These are phyloP conservation scores for Otatea glauca DNA, from an alignment of 176 grass and related monocot genomes.

Conservation along the genomic window DNA sequence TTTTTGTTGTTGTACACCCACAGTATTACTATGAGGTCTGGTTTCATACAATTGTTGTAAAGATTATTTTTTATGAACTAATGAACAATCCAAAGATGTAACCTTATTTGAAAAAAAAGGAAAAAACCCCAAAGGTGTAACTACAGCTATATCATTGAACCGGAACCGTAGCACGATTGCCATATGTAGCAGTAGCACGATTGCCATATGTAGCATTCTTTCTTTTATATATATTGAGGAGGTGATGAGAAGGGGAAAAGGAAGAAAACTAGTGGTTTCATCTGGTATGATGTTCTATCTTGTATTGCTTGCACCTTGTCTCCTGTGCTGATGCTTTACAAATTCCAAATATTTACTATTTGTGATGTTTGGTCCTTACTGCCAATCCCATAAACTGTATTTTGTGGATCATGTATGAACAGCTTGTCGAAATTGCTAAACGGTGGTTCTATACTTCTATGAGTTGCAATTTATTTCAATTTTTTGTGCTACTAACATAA, in stretches of 20 bases:
- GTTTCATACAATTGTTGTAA: conserved; percentile 35
- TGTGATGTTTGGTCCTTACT: too few species aligned
- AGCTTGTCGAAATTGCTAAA: too few species aligned
- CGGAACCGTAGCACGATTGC: neutral
- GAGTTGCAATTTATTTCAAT: too few species aligned
- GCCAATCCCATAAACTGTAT: too few species aligned
- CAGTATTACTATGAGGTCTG: neutral
- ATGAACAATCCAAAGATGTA: neutral
- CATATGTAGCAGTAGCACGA: neutral
- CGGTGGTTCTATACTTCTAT: too few species aligned
- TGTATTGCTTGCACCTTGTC: neutral
- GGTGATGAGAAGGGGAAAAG: neutral
- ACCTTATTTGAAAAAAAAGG: neutral
- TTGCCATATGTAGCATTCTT: conserved; percentile 10
- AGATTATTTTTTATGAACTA: neutral
- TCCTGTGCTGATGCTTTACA: too few species aligned
- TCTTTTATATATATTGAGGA: neutral
- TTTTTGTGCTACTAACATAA: too few species aligned
- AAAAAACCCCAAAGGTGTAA: neutral
- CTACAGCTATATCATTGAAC: neutral
- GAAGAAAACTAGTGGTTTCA: neutral
- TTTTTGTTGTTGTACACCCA: conserved; percentile 35
- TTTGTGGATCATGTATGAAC: too few species aligned
- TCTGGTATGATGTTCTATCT: neutral
- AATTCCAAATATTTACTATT: too few species aligned